Conservation (phyloP, 345 rosid species). For the Pugionium dolabratum region DNA sequence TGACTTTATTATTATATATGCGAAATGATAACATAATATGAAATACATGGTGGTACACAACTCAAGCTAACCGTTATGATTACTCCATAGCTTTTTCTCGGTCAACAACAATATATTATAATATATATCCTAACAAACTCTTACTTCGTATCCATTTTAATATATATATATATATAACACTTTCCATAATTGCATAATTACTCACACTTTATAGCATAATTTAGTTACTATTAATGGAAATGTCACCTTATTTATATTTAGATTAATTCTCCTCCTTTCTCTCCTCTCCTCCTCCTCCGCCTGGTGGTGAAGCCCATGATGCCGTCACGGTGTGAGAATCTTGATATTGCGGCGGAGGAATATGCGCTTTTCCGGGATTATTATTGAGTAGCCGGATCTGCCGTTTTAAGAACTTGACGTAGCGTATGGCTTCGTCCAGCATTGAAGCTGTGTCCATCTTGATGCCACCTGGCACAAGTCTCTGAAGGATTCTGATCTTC, state of each 20-base stretch:
- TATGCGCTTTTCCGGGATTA: neutral
- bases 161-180: conserved; percentile 21
- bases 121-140: conserved; percentile 59
- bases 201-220: conserved; percentile 25
- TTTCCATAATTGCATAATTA: conserved; percentile 36
- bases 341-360: conserved; percentile 37
- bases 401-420: conserved; percentile 89
- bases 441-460: conserved; percentile 97
- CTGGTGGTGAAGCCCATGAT: conserved; percentile 32
- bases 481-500: conserved; percentile 81
- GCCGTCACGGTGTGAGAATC: conserved; percentile 20
- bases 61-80: conserved; percentile 72
- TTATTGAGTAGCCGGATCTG: conserved; percentile 64
- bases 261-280: conserved; percentile 33
- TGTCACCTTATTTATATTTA: conserved; percentile 41
- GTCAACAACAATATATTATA: conserved; percentile 57
- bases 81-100: conserved; percentile 50
- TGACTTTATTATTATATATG: conserved; percentile 31
- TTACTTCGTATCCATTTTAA: conserved; percentile 35
- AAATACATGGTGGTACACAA: conserved; percentile 51
- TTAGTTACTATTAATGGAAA: conserved; percentile 29
- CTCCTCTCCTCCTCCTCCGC: conserved; percentile 1
- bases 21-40: conserved; percentile 27
- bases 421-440: conserved; percentile 91
- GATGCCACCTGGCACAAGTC: conserved; percentile 94